Evolutionary conservation across 2,329 filamentous ascomycete genomes (phyloP), one percentile per base, ranked within the genome.

Genomic region (Zymoseptoria brevis): DNA sequence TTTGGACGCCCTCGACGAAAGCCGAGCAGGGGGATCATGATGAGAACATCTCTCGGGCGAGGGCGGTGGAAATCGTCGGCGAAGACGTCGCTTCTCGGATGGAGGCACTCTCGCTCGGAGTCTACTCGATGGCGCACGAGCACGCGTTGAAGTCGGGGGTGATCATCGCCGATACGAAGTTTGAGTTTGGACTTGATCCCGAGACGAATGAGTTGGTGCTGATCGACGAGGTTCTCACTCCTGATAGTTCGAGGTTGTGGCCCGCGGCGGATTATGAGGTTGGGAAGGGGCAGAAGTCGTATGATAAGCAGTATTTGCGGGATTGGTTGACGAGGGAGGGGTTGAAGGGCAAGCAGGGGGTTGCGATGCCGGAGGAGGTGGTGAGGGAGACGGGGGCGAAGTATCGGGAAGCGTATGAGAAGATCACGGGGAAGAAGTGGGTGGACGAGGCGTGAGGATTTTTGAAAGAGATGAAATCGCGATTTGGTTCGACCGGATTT

Each of bases 1-100:
- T 95, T 63, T 89, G 86, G 74, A 92, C 89, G 24, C 91, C 91
- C 0, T 89, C 84, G 67, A 96, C 91, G 11, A 96, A 96, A 79
- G 91, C 91, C 1, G 86, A 89, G 68, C 77, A 82, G 30, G 91
- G 91, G 24, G 77, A 85, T 65, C 87, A 94, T 72, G 87, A 96
- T 73, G 88, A 93, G 76, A 96, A 96, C 76, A 96, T 96, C 67
- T 83, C 84, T 59, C 87, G 86, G 0, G 85, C 85, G 57, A 76
- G 84, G 68, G 83, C 83, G 6, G 75, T 74, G 55, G 76, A 80
- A 67, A 83, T 91, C 66, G 81, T 89, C 6, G 87, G 88, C 57
- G 79, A 82, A 54, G 78, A 80, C 53, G 83, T 88, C 67, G 88
- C 87, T 5, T 75, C 76, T 22, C 80, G 79, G 62, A 84, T 93